Evolutionary conservation across 352 stramenopile genomes (phyloP).

Genomic region (Phytophthora lateralis): DNA sequence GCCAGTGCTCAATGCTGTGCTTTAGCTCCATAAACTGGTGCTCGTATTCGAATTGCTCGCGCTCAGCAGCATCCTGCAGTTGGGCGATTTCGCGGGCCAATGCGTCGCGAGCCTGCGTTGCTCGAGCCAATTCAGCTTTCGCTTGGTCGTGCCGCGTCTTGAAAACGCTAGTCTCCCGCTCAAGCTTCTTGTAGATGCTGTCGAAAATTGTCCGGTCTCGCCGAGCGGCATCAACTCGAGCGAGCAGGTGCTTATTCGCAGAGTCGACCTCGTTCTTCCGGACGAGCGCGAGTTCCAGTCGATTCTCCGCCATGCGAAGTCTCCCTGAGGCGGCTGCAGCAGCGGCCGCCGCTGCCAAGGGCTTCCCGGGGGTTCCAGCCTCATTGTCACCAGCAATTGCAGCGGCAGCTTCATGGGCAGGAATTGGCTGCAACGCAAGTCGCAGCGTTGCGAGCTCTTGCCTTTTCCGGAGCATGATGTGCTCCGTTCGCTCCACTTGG

Average conservation of each 20-base stretch:
- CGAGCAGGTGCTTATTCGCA: conserved; percentile 78
- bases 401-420: conserved; percentile 18
- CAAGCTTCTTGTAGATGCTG: conserved; percentile 87
- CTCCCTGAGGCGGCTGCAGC: conserved; percentile 50
- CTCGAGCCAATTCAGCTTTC: conserved; percentile 48
- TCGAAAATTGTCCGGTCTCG: conserved; percentile 81
- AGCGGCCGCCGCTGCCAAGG: conserved; percentile 36
- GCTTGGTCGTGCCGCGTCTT: conserved; percentile 54
- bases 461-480: conserved; percentile 50
- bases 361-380: conserved; percentile 28
- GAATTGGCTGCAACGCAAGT: conserved; percentile 34
- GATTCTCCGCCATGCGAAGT: conserved; percentile 69
- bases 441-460: conserved; percentile 51
- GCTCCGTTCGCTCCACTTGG: conserved; percentile 50
- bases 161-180: conserved; percentile 67
- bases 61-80: conserved; percentile 54
- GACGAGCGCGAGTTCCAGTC: conserved; percentile 73
- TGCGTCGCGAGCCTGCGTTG: conserved; percentile 47
- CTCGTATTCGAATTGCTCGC: conserved; percentile 65
- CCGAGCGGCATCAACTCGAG: conserved; percentile 71
- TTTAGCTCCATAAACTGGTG: conserved; percentile 70
- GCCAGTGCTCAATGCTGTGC: conserved; percentile 54
- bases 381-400: conserved; percentile 14
- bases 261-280: conserved; percentile 86
- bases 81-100: conserved; percentile 53